Percentiles rank a stretch among this genome's conserved stretches.
These are phyloP conservation scores for Teratosphaeria zuluensis DNA, from an alignment of 2,329 filamentous ascomycete genomes.

Conservation along the genomic window DNA sequence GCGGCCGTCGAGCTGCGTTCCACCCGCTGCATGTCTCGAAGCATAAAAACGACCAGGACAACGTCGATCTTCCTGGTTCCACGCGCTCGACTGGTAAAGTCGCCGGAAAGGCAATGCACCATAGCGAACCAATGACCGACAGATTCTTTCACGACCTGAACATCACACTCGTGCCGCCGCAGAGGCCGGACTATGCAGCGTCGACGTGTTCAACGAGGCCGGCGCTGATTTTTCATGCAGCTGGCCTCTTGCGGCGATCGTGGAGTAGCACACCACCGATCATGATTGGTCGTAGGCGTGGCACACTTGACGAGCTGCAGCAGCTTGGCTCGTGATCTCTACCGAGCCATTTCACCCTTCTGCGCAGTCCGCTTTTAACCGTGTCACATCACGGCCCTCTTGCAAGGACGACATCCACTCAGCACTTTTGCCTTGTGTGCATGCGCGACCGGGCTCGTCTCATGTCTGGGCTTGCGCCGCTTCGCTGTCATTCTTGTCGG, in stretches of 20 bases:
- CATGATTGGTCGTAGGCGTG: background rate
- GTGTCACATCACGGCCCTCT: background rate
- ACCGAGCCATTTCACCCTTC: background rate
- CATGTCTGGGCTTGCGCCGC: background rate
- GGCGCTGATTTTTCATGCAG: background rate
- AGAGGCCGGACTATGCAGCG: background rate
- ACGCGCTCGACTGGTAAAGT: background rate
- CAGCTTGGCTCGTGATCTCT: background rate
- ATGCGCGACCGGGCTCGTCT: background rate
- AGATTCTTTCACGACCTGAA: background rate
- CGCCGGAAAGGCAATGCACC: background rate
- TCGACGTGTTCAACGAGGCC: background rate
- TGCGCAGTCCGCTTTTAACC: background rate
- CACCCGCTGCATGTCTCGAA: background rate
- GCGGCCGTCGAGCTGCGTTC: background rate
- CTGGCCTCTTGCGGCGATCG: background rate
- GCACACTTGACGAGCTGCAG: background rate
- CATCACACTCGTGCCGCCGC: background rate
- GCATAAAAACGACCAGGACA: background rate
- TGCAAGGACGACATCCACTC: background rate
- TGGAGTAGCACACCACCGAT: background rate
- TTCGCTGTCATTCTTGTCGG: background rate
- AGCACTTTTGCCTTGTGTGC: background rate
- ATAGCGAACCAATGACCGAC: background rate
- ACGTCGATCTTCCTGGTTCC: background rate